Conservation (phyloP, 1,284 basidiomycete genomes). For the Stygiomarasmius scandens region DNA sequence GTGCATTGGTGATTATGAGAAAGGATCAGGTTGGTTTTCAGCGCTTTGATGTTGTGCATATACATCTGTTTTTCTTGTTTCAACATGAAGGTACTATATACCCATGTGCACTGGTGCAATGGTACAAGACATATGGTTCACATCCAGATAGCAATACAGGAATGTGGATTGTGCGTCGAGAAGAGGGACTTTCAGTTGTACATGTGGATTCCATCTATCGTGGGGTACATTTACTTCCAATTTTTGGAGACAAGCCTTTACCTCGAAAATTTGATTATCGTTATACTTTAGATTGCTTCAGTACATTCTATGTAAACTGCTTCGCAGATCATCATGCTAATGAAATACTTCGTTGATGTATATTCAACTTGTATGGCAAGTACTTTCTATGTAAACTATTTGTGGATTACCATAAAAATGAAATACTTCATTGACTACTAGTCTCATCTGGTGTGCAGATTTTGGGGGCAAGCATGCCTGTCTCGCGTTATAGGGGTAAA, state of each 20-base stretch:
- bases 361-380: too few species aligned
- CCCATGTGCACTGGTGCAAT: conserved; percentile 11
- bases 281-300: conserved; percentile 25
- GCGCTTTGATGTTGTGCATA: background rate
- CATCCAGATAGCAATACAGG: conserved; percentile 4
- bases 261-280: conserved; percentile 21
- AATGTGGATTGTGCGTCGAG: conserved; percentile 11
- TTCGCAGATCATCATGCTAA: conserved; percentile 31
- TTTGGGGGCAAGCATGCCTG: too few species aligned
- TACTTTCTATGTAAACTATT: too few species aligned
- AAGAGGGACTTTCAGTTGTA: conserved; percentile 3
- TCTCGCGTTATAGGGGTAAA: too few species aligned
- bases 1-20: conserved; percentile 2
- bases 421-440: too few species aligned
- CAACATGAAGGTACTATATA: background rate
- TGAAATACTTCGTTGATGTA: conserved; percentile 9
- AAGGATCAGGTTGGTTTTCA: too few species aligned
- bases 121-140: conserved; percentile 2
- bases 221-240: conserved; percentile 18
- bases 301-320: conserved; percentile 30
- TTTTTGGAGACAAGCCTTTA: conserved; percentile 20
- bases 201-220: conserved; percentile 6
- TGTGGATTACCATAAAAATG: too few species aligned
- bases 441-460: too few species aligned
- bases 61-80: conserved; percentile 9